These are phyloP conservation scores for Lunularia cruciata DNA, from an alignment of 225 moss, liverwort and hornwort genomes.

Conservation along the genomic window DNA sequence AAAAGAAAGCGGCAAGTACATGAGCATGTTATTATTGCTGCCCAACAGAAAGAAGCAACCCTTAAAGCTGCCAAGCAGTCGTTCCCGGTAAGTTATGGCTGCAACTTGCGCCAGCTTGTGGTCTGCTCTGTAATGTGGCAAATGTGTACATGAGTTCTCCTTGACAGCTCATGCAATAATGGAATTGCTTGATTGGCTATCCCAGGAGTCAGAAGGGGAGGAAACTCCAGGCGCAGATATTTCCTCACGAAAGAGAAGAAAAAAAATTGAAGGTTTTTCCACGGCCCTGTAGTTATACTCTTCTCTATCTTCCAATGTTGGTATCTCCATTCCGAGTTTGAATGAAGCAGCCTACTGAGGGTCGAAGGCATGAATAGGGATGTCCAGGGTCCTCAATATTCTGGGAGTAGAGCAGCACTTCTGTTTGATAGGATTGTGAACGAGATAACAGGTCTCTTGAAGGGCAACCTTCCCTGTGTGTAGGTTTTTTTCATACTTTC, in stretches of 20 bases:
- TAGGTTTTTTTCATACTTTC: too few species aligned
- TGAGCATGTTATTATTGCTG: slow-evolving; percentile 81
- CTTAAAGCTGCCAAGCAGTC: slow-evolving; percentile 66
- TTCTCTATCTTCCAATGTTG: neutral
- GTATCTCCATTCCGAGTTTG: too few species aligned
- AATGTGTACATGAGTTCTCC: neutral
- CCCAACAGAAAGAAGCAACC: slow-evolving; percentile 70
- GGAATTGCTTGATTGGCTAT: neutral
- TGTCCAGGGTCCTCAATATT: too few species aligned
- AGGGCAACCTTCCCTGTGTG: too few species aligned
- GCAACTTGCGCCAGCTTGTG: neutral
- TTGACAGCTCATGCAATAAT: neutral
- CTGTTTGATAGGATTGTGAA: too few species aligned
- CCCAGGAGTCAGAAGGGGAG: slow-evolving; percentile 29
- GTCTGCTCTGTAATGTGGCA: too few species aligned
- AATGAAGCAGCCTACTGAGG: too few species aligned
- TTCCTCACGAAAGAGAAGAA: slow-evolving; percentile 37
- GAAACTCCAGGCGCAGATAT: slow-evolving; percentile 4
- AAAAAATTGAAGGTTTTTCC: slow-evolving; percentile 13
- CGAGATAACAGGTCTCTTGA: too few species aligned
- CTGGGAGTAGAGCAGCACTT: too few species aligned
- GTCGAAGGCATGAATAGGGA: too few species aligned
- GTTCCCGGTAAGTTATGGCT: slow-evolving; percentile 12
- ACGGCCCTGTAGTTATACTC: neutral
- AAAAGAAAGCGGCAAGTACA: slow-evolving; percentile 90